A percentile compares a stretch with the other conserved stretches of the same genome.
phyloP scores from a whole-genome alignment of 768 basidiomycete genomes.

The Daedaleopsis nitida region DNA sequence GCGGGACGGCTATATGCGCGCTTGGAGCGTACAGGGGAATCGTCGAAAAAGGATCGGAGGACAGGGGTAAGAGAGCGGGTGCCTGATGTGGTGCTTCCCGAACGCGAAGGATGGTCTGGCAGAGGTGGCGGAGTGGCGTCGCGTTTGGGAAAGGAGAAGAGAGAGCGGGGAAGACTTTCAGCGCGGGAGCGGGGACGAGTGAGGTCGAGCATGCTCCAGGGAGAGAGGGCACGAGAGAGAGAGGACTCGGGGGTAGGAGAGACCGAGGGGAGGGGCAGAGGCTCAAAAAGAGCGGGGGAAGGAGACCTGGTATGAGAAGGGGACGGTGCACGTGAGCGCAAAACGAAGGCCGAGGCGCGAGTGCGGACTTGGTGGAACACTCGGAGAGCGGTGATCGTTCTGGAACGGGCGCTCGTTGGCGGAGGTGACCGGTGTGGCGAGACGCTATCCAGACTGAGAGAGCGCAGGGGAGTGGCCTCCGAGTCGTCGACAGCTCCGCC shows the following conservation, averaged over 20 bases:
- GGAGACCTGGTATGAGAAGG: constrained; percentile 11
- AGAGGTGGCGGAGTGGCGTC: constrained; percentile 11
- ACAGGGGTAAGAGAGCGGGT: constrained; percentile 4
- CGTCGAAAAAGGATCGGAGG: constrained; percentile 22
- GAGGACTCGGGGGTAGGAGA: constrained; percentile 11
- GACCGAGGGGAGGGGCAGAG: constrained; percentile 18
- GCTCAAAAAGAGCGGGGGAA: constrained; percentile 15
- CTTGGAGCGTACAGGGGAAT: constrained; percentile 6
- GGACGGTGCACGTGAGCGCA: constrained; percentile 22
- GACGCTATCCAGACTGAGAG: constrained; percentile 3
- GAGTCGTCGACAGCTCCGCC: constrained; percentile 17
- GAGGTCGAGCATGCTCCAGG: constrained; percentile 17
- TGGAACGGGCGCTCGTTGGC: constrained; percentile 19
- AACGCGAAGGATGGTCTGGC: constrained; percentile 2
- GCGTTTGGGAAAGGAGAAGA: constrained; percentile 20
- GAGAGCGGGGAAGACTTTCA: constrained; percentile 12
- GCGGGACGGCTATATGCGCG: constrained; percentile 19
- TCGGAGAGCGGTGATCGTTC: constrained; percentile 19
- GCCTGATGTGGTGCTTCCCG: background rate
- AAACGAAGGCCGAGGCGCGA: constrained; percentile 30
- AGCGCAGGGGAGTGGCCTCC: background rate
- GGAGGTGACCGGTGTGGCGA: constrained; percentile 6
- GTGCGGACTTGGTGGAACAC: constrained; percentile 28
- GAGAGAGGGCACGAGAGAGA: constrained; percentile 8
- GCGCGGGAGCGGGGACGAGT: constrained; percentile 14